Base-by-base conservation (phyloP, 2,329 filamentous ascomycete species). In the Alternaria panax region DNA sequence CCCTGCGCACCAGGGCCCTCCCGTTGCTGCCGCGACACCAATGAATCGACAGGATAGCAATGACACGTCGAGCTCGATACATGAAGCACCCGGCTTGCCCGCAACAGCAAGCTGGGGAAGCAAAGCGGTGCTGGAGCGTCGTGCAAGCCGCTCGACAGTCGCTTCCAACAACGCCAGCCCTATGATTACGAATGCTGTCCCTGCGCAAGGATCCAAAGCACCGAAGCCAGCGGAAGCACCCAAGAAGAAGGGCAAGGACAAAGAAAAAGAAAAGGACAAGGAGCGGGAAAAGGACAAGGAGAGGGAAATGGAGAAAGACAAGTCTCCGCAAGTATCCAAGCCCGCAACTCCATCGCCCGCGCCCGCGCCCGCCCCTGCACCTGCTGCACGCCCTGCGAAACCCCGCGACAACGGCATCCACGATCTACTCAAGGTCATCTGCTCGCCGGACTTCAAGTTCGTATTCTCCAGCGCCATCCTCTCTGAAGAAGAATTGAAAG, bases 61-160 rank as follows among this genome's bases (percentile, higher is more conserved):
- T 73, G 92, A 96, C 60, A 89, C 86, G 9, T 88, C 90, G 51
- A 81, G 80, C 65, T 80, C 83, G 8, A 79, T 80, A 20, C 65
- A 68, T 11, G 94, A 97, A 72, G 89, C 90, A 3, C 93, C 95
- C 38, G 95, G 93, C n/a, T 82, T 99, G 41, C 96, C 95, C 2
- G 92, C 93, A 1, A 93, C 93, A 4, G 95, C 94, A 5, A 97
- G 90, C 73, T 99, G 95, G 95, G 95, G 94, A 20, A 89, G 86
- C 64, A 88, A 81, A 82, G 88, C 75, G 86, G 89, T 85, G 65
- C 85, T 84, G 59, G 92, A 86, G 78, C 88, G 88, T 71, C 87
- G 86, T 68, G 91, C 87, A 60, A 97, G 93, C 71, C 87, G 93
- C 67, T 90, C 92, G 30, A 93, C 92, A 0, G 96, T 90, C 71